Evolutionary conservation across 2,329 filamentous ascomycete genomes (phyloP).

Genomic region (Ceratocystis eucalypticola): DNA sequence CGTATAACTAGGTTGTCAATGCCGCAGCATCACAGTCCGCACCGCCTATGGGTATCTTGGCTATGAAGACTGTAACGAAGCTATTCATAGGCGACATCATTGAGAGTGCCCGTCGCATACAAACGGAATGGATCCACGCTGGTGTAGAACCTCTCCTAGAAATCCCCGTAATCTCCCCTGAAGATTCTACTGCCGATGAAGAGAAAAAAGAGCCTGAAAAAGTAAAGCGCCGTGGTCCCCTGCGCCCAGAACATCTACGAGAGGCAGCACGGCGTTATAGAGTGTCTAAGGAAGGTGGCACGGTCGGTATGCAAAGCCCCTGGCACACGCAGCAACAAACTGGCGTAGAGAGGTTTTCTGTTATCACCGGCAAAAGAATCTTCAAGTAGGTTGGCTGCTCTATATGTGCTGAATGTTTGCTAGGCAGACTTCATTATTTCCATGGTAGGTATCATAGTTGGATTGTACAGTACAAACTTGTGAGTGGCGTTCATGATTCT

Average conservation of each 20-base stretch:
- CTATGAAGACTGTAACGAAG: constrained; percentile 65
- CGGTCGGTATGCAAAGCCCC: constrained; percentile 44
- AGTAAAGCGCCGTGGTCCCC: constrained; percentile 35
- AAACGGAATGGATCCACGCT: constrained; percentile 54
- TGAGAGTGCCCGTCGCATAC: constrained; percentile 55
- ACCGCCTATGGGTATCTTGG: constrained; percentile 56
- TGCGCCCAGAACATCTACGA: constrained; percentile 61
- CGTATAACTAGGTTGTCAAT: constrained; percentile 50
- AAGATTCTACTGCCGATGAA: constrained; percentile 21
- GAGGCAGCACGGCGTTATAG: constrained; percentile 61
- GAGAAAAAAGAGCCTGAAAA: constrained; percentile 14
- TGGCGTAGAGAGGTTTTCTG: constrained; percentile 46
- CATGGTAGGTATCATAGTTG: neutral
- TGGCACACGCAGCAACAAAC: constrained; percentile 49
- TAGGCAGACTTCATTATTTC: neutral
- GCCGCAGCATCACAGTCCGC: constrained; percentile 70
- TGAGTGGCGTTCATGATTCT: neutral
- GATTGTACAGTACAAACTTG: constrained; percentile 1
- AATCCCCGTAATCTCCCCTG: constrained; percentile 31
- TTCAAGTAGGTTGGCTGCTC: constrained; percentile 32
- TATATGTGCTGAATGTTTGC: neutral
- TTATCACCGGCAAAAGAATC: constrained; percentile 38
- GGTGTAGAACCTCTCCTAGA: constrained; percentile 44
- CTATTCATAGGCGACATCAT: constrained; percentile 65
- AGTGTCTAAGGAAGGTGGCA: constrained; percentile 46